These are phyloP conservation scores for Centrapalus pauciflorus DNA, from an alignment of 129 eudicot genomes.

Conservation along the genomic window DNA sequence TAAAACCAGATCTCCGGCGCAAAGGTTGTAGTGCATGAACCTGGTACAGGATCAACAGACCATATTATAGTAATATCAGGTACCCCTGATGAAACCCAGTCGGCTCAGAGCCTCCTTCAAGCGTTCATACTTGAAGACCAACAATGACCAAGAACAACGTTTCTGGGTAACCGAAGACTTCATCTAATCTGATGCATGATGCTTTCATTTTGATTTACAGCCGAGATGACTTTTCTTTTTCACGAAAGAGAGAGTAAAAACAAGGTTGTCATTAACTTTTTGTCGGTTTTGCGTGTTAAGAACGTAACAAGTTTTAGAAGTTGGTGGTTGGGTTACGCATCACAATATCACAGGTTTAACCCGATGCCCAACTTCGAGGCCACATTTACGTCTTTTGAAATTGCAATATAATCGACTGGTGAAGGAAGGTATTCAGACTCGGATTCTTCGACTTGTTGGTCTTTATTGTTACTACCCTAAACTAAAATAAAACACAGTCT, in stretches of 20 bases:
- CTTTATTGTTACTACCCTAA: no score
- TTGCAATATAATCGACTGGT: no score
- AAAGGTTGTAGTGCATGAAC: slow-evolving; percentile 49
- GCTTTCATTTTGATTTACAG: no score
- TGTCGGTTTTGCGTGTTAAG: neutral
- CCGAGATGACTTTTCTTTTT: neutral
- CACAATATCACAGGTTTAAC: neutral
- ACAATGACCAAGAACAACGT: slow-evolving; percentile 27
- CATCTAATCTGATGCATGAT: no score
- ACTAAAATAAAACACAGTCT: no score
- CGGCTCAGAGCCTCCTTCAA: slow-evolving; percentile 83
- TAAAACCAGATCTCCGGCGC: slow-evolving; percentile 78
- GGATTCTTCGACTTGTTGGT: no score
- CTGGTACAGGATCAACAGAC: slow-evolving; percentile 40
- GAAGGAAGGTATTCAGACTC: no score
- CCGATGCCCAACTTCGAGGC: neutral
- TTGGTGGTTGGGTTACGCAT: neutral
- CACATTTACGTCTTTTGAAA: no score
- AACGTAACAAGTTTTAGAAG: neutral
- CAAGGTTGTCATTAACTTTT: neutral
- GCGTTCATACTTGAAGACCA: slow-evolving; percentile 66
- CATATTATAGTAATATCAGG: slow-evolving; percentile 63
- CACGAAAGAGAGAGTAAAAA: no score
- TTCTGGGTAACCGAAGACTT: no score
- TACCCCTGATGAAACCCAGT: slow-evolving; percentile 63